These are phyloP conservation scores for Zizania latifolia DNA, from an alignment of 176 grass and related monocot genomes.

Conservation along the genomic window DNA sequence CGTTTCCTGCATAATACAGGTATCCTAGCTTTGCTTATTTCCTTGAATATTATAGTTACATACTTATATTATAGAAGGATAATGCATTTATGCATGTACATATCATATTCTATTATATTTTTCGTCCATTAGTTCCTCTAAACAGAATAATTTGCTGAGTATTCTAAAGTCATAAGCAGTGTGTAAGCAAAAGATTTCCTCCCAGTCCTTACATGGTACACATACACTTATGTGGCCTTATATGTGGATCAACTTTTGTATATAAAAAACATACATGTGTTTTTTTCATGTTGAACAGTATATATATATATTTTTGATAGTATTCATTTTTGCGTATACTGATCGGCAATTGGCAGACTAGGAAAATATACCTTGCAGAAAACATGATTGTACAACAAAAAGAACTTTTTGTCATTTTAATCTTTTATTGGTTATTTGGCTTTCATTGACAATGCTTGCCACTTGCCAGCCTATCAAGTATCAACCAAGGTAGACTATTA, in stretches of 20 bases:
- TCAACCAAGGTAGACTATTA: background rate
- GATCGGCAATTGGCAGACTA: conserved; percentile 3
- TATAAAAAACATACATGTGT: background rate
- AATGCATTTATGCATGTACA: background rate
- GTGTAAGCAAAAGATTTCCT: background rate
- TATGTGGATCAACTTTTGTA: background rate
- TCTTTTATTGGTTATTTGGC: background rate
- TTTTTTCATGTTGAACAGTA: background rate
- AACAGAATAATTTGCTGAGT: background rate
- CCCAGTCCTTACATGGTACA: background rate
- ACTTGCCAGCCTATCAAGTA: background rate
- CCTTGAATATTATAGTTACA: background rate
- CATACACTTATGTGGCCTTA: background rate
- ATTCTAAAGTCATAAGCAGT: background rate
- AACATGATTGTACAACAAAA: background rate
- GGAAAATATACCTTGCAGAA: background rate
- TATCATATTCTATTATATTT: background rate
- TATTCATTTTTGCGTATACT: background rate
- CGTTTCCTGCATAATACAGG: conserved; percentile 91
- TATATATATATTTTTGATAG: background rate
- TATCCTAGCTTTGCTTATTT: conserved; percentile 31
- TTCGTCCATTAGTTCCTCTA: background rate
- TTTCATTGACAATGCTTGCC: background rate
- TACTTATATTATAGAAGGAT: conserved; percentile 1
- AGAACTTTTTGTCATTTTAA: background rate